phyloP scores from a whole-genome alignment of 805 yeast species.

The Naumovozyma dairenensis region DNA sequence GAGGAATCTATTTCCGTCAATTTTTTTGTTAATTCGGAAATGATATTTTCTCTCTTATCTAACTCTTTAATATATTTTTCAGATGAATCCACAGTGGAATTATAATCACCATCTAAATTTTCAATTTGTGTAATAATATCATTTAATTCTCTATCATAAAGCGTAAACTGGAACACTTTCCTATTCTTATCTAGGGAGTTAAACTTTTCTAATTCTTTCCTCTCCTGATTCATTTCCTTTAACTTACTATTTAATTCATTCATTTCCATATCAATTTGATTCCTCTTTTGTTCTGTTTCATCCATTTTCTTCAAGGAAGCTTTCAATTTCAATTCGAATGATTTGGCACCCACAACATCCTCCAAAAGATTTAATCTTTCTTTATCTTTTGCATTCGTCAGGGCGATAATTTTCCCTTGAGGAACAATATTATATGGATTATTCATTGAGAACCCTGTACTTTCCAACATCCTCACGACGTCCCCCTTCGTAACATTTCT shows the following conservation, averaged over 20 bases:
- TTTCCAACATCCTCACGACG: conserved; percentile 70
- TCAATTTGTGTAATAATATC: conserved; percentile 54
- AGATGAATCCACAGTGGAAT: conserved; percentile 41
- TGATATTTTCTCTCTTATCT: conserved; percentile 48
- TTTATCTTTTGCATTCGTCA: conserved; percentile 80
- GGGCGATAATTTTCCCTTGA: conserved; percentile 81
- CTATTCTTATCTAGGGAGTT: conserved; percentile 59
- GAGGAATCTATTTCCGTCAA: conserved; percentile 39
- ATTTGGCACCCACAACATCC: conserved; percentile 91
- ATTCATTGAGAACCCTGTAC: conserved; percentile 83
- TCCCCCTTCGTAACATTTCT: conserved; percentile 73
- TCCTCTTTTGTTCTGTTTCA: conserved; percentile 57
- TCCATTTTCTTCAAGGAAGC: conserved; percentile 76
- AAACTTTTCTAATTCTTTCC: conserved; percentile 59
- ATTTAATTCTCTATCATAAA: conserved; percentile 66
- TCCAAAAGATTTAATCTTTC: conserved; percentile 73
- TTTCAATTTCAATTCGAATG: conserved; percentile 70
- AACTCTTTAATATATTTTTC: conserved; percentile 45
- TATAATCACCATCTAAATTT: conserved; percentile 47
- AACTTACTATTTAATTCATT: conserved; percentile 60
- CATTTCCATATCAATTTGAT: conserved; percentile 65
- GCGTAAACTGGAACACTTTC: conserved; percentile 62
- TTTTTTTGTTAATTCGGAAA: conserved; percentile 36
- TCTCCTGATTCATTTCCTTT: conserved; percentile 71
- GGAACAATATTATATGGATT: conserved; percentile 96